A percentile compares a stretch with the other conserved stretches of the same genome.
Conservation (phyloP, 2,329 filamentous ascomycete genomes). For the Claviceps spartinae region DNA sequence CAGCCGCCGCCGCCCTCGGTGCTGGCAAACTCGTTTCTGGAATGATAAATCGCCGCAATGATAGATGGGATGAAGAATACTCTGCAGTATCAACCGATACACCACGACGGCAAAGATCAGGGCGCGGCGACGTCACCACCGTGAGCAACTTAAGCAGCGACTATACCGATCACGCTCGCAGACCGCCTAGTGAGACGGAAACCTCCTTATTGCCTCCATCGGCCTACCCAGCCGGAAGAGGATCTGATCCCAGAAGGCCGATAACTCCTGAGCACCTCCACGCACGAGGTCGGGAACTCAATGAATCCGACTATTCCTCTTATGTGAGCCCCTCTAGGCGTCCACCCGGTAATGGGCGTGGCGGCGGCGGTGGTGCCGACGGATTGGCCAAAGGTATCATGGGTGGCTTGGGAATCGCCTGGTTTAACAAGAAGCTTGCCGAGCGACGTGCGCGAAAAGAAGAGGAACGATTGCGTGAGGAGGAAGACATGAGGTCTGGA, state of each 20-base stretch:
- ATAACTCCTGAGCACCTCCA: constrained; percentile 35
- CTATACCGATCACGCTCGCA: constrained; percentile 22
- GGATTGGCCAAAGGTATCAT: constrained; percentile 43
- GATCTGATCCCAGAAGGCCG: constrained; percentile 25
- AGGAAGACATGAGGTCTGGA: constrained; percentile 46
- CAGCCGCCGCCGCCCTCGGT: constrained; percentile 47
- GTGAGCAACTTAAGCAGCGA: constrained; percentile 40
- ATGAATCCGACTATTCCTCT: constrained; percentile 45
- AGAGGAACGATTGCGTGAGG: constrained; percentile 30
- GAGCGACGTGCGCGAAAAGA: constrained; percentile 36
- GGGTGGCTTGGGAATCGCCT: constrained; percentile 52
- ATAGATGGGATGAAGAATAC: constrained; percentile 43
- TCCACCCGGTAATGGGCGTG: constrained; percentile 27
- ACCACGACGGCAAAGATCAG: constrained; percentile 33
- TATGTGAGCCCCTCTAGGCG: constrained; percentile 50
- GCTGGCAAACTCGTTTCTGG: constrained; percentile 48
- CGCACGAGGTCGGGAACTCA: constrained; percentile 29
- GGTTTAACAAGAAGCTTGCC: constrained; percentile 52
- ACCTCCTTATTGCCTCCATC: constrained; percentile 35
- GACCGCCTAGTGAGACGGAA: constrained; percentile 14
- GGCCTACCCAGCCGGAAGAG: constrained; percentile 28
- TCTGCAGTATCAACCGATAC: constrained; percentile 50
- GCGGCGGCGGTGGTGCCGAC: constrained; percentile 30
- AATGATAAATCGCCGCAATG: constrained; percentile 39
- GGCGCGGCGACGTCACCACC: constrained; percentile 22